Conservation (phyloP, 805 yeast genomes). For the Candida xyloterini region DNA sequence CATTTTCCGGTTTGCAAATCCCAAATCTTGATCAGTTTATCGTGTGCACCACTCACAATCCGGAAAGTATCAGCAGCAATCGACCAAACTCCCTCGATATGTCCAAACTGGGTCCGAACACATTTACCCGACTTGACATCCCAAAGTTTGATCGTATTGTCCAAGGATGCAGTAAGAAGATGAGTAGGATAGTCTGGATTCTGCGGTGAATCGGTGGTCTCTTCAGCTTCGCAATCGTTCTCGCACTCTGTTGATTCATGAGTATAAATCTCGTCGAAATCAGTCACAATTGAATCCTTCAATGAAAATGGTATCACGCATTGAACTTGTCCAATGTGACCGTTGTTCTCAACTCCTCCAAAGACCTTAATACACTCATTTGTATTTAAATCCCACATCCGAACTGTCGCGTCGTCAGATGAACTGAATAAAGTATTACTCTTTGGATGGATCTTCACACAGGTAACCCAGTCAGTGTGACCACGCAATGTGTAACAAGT, state of each 20-base stretch:
- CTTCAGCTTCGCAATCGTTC: conserved; percentile 24
- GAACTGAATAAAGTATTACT: conserved; percentile 81
- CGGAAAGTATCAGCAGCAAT: conserved; percentile 94
- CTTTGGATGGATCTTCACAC: conserved; percentile 79
- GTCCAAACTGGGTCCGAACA: conserved; percentile 93
- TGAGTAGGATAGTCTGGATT: conserved; percentile 67
- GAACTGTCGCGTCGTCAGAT: conserved; percentile 85
- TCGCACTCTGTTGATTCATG: conserved; percentile 27
- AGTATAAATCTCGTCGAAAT: conserved; percentile 23
- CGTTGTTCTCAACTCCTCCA: conserved; percentile 69
- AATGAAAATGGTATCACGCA: conserved; percentile 82
- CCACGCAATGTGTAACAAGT: conserved; percentile 92
- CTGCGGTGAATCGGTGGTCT: conserved; percentile 22
- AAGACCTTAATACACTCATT: conserved; percentile 77
- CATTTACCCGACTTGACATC: conserved; percentile 84
- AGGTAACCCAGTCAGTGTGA: conserved; percentile 88
- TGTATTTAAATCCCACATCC: conserved; percentile 90
- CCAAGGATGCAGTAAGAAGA: conserved; percentile 80
- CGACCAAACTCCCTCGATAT: conserved; percentile 97
- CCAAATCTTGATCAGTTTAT: conserved; percentile 87
- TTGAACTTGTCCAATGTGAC: conserved; percentile 94
- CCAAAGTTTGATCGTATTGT: conserved; percentile 92
- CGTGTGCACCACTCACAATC: conserved; percentile 93
- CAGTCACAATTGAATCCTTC: conserved; percentile 50
- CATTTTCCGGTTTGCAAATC: conserved; percentile 93